phyloP scores from a whole-genome alignment of 208 protist species.

The Leishmania aethiopica region DNA sequence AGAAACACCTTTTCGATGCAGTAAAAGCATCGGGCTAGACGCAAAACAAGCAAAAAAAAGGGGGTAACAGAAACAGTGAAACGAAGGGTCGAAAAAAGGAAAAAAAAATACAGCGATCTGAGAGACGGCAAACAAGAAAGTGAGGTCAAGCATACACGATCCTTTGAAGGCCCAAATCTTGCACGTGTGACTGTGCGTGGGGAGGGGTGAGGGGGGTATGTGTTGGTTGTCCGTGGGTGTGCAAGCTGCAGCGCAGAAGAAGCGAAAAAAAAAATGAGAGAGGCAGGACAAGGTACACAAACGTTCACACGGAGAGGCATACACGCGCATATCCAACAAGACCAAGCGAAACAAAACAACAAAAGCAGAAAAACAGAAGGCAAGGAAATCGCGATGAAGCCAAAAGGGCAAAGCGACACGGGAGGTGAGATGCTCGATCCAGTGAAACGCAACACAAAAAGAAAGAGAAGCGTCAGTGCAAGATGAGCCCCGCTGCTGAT shows the following conservation, averaged over 20 bases:
- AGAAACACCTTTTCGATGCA: not conserved
- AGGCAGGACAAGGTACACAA: not conserved
- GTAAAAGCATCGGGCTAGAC: not conserved
- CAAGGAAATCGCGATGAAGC: not conserved
- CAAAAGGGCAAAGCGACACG: not conserved
- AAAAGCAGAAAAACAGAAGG: conserved; percentile 18
- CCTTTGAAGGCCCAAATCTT: not conserved
- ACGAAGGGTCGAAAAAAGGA: not conserved
- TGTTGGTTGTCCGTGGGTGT: not conserved
- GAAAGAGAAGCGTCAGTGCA: not conserved
- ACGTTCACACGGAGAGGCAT: not conserved
- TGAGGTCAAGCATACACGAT: not conserved
- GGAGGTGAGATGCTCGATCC: conserved; percentile 12
- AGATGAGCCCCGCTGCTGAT: not conserved
- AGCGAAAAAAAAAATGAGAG: conserved; percentile 12
- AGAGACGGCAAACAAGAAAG: not conserved
- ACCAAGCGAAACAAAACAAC: not conserved
- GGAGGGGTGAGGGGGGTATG: not conserved
- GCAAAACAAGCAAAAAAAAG: not conserved
- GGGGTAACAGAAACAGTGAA: not conserved
- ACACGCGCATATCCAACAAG: not conserved
- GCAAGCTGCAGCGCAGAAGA: not conserved
- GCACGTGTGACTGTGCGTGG: not conserved
- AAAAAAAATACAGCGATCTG: not conserved
- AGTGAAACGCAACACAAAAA: conserved; percentile 22